Conservation (phyloP, 306 rosid species). For the Corylus americana region DNA sequence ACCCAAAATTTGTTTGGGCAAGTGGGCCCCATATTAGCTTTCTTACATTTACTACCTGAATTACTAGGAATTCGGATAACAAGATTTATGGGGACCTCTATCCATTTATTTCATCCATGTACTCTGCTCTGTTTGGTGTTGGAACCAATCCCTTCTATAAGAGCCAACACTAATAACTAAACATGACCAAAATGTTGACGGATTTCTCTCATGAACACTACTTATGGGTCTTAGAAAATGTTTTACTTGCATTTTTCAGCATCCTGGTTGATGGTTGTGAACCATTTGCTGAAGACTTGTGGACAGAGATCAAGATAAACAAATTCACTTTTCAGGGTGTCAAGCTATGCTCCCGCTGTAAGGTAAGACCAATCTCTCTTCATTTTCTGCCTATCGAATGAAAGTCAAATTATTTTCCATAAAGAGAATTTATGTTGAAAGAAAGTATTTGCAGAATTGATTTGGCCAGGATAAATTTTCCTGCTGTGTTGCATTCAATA, state of each 20-base stretch:
- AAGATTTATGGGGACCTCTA: too few relatives aligned
- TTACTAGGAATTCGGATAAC: too few relatives aligned
- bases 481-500: too few relatives aligned
- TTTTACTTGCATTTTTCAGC: slow-evolving; percentile 41
- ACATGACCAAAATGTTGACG: not conserved
- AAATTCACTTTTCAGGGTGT: slow-evolving; percentile 67
- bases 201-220: not conserved
- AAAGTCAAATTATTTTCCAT: slow-evolving; percentile 15
- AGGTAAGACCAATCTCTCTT: slow-evolving; percentile 49
- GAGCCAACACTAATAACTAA: slow-evolving; percentile 5
- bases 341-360: slow-evolving; percentile 81
- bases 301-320: slow-evolving; percentile 71
- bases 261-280: slow-evolving; percentile 73
- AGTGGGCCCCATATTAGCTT: too few relatives aligned
- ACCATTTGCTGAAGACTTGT: slow-evolving; percentile 83
- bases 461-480: too few relatives aligned
- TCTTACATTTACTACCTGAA: too few relatives aligned
- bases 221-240: not conserved
- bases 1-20: too few relatives aligned
- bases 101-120: not conserved
- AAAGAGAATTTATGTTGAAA: not conserved
- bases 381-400: slow-evolving; percentile 5
- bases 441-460: too few relatives aligned
- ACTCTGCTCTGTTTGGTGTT: not conserved
- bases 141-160: not conserved